Conservation (phyloP, 2,329 filamentous ascomycete genomes). For the Pestalotiopsis sp. region DNA sequence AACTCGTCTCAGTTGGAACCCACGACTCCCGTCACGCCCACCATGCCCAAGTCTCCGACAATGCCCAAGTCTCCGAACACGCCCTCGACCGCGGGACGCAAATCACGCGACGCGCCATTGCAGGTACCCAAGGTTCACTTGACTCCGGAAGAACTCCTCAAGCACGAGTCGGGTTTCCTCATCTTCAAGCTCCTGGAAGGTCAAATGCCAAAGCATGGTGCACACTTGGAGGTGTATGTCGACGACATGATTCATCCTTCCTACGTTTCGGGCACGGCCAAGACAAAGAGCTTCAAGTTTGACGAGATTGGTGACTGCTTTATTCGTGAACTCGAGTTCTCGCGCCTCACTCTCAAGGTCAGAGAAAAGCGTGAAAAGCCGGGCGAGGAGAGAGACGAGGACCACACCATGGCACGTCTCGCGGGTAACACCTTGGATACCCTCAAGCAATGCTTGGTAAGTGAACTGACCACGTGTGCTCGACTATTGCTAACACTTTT, state of each 20-base stretch:
- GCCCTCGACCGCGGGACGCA: constrained; percentile 33
- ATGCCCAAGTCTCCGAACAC: constrained; percentile 43
- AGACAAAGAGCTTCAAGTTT: constrained; percentile 68
- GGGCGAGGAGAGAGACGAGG: constrained; percentile 64
- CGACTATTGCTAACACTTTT: not conserved
- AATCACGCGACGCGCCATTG: constrained; percentile 52
- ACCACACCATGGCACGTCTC: constrained; percentile 78
- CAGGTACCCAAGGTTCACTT: constrained; percentile 76
- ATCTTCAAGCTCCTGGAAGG: constrained; percentile 94
- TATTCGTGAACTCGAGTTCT: constrained; percentile 96
- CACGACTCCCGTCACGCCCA: constrained; percentile 34
- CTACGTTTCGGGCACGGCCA: constrained; percentile 78
- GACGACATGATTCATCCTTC: constrained; percentile 94
- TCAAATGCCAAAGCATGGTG: constrained; percentile 74
- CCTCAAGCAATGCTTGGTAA: constrained; percentile 81
- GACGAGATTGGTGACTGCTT: constrained; percentile 95
- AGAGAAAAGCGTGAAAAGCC: constrained; percentile 77
- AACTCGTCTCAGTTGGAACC: constrained; percentile 23
- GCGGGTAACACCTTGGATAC: constrained; percentile 84
- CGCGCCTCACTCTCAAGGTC: constrained; percentile 83
- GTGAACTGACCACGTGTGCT: constrained; percentile 27
- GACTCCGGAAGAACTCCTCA: constrained; percentile 74
- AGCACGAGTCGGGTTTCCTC: constrained; percentile 87
- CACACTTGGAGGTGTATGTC: constrained; percentile 83
- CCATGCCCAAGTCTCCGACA: constrained; percentile 41